A percentile compares a stretch with the other conserved stretches of the same genome.
Evolutionary conservation across 805 yeast genomes (phyloP).

Genomic region (Monosporozyma aerobia): DNA sequence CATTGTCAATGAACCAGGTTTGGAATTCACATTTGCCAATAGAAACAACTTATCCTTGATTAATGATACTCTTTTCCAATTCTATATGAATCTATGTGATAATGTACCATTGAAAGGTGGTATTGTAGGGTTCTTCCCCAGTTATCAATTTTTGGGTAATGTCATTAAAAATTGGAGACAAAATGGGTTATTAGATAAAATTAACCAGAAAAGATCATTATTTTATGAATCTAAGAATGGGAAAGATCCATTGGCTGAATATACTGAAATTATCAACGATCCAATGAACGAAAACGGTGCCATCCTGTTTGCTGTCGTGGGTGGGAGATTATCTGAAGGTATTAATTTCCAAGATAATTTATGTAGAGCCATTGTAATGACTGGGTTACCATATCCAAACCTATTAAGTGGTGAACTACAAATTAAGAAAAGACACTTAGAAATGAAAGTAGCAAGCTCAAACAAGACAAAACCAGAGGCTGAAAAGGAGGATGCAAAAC

Average conservation of each 20-base stretch:
- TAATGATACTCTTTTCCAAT: slow-evolving; percentile 31
- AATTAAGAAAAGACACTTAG: slow-evolving; percentile 60
- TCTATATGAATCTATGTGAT: slow-evolving; percentile 25
- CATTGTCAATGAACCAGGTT: slow-evolving; percentile 34
- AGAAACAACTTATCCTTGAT: slow-evolving; percentile 43
- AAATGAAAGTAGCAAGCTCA: slow-evolving; percentile 30
- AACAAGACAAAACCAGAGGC: slow-evolving; percentile 36
- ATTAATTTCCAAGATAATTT: slow-evolving; percentile 80
- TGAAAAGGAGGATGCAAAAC: slow-evolving; percentile 36
- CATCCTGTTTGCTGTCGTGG: slow-evolving; percentile 72
- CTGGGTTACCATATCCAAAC: slow-evolving; percentile 88
- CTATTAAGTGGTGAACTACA: slow-evolving; percentile 70
- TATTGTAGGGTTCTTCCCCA: slow-evolving; percentile 73
- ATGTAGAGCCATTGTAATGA: slow-evolving; percentile 80
- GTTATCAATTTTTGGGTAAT: slow-evolving; percentile 61
- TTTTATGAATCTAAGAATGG: slow-evolving; percentile 50
- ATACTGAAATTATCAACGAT: slow-evolving; percentile 34
- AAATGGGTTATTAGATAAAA: slow-evolving; percentile 23
- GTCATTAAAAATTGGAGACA: slow-evolving; percentile 46
- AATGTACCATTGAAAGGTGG: slow-evolving; percentile 54
- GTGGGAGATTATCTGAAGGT: slow-evolving; percentile 90
- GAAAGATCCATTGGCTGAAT: slow-evolving; percentile 41
- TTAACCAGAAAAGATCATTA: slow-evolving; percentile 37
- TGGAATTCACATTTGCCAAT: slow-evolving; percentile 63
- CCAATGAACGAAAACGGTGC: slow-evolving; percentile 41